A percentile compares a stretch with the other conserved stretches of the same genome.
Evolutionary conservation across 306 rosid genomes (phyloP).

Genomic region (Pyrus pyrifolia): DNA sequence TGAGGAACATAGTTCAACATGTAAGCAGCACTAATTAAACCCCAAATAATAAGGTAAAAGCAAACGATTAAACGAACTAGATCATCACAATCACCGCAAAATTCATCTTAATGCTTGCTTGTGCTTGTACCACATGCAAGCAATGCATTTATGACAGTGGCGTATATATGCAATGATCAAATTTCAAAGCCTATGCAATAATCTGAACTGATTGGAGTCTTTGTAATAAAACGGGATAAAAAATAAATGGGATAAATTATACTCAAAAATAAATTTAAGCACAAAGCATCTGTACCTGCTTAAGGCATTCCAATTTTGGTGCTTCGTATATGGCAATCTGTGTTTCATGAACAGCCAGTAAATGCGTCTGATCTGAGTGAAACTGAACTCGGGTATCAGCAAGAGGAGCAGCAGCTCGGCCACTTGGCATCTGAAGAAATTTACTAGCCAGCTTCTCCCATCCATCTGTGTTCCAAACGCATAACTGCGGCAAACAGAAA

Average conservation of each 20-base stretch:
- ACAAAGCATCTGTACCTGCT: conserved; percentile 53
- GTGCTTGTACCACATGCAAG: background rate
- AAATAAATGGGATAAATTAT: background rate
- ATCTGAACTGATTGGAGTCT: background rate
- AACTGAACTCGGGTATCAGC: conserved; percentile 93
- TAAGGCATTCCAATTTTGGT: conserved; percentile 79
- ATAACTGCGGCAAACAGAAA: conserved; percentile 52
- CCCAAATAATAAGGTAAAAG: conserved; percentile 13
- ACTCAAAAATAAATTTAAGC: background rate
- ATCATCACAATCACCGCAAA: background rate
- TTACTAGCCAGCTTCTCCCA: conserved; percentile 88
- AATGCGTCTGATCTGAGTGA: conserved; percentile 83
- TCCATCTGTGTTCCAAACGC: conserved; percentile 95
- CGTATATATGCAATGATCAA: background rate
- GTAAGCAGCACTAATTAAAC: conserved; percentile 4
- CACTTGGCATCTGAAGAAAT: conserved; percentile 61
- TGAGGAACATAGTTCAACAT: conserved; percentile 13
- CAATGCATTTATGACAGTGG: background rate
- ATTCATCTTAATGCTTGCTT: background rate
- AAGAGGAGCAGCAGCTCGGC: conserved; percentile 64
- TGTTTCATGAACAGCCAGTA: conserved; percentile 88
- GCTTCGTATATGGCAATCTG: conserved; percentile 94
- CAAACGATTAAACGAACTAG: conserved; percentile 2
- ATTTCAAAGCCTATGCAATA: background rate
- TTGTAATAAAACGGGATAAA: background rate